phyloP scores from a whole-genome alignment of 306 rosid genomes.

The Senna siamea region DNA sequence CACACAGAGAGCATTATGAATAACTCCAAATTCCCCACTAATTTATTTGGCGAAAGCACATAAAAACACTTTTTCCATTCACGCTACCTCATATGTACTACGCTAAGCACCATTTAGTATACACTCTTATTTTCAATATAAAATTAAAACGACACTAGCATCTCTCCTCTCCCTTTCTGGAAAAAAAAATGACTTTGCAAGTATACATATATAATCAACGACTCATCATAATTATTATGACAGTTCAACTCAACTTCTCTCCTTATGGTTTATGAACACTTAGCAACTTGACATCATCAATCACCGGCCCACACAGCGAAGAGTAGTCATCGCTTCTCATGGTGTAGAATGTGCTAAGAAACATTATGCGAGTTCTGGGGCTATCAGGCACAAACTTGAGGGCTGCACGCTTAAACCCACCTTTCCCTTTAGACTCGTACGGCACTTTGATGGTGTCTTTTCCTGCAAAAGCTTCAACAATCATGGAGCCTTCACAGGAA shows the following conservation, averaged over 20 bases:
- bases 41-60: slow-evolving; percentile 20
- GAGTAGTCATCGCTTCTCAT: slow-evolving; percentile 95
- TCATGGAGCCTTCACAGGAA: slow-evolving; percentile 88
- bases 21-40: background rate
- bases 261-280: slow-evolving; percentile 65
- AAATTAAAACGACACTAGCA: slow-evolving; percentile 12
- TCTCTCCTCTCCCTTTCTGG: background rate
- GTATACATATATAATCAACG: background rate
- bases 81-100: slow-evolving; percentile 22
- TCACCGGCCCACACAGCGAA: slow-evolving; percentile 93
- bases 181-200: background rate
- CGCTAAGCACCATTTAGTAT: slow-evolving; percentile 7
- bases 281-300: slow-evolving; percentile 80
- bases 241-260: no score
- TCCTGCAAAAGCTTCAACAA: slow-evolving; percentile 88
- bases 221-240: no score
- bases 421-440: slow-evolving; percentile 85
- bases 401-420: slow-evolving; percentile 80
- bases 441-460: slow-evolving; percentile 78
- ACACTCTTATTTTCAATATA: slow-evolving; percentile 25
- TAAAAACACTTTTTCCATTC: background rate
- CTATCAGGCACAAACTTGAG: slow-evolving; percentile 72
- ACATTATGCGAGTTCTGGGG: slow-evolving; percentile 67
- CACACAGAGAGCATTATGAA: no score
- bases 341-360: slow-evolving; percentile 81